Base-by-base conservation (phyloP, 1,139 yeast genomes). In the Yamadazyma membranifaciens region DNA sequence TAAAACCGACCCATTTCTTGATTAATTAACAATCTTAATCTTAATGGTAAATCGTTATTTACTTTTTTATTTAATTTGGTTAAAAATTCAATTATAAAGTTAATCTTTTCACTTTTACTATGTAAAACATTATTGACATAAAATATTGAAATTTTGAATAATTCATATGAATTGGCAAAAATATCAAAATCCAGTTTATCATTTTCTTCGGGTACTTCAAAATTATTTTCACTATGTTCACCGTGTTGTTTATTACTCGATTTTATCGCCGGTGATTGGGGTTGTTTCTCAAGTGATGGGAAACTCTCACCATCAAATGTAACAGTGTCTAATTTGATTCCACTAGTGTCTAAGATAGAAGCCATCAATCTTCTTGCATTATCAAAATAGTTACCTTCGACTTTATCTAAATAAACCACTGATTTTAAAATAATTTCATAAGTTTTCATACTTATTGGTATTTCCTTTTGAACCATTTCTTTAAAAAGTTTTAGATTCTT, bases 381-480 rank as follows among this genome's bases (percentile, higher is more conserved):
- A 5, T 45, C 48, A 37, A 51, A 61, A 13, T 51, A 55, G 15
- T 53, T 55, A 3, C 56, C 48, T 33, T 56, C 55, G 37, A 51
- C 51, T 14, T 63, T 46, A 45, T 75, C 78, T 36, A 65, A 51
- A 43, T 60, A 60, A 6, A 75, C 60, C 15, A 76, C 59, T 0
- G 81, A 65, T 37, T 63, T 60, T 50, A 78, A 60, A 41, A 78
- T 50, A 45, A 58, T 63, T 28, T 60, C 60, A 43, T 78, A 71
- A 0, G 78, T 61, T 14, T 56, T 55, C 0, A 77, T 57, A 9
- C 67, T 57, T 2, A 71, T 52, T 1, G 56, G 50, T 4, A 69
- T 49, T 7, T 65, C 57, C 7, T 52, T 50, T 3, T 57, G 56
- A 2, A 65, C 67, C 73, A 77, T 68, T 35, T 63, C 59, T 33